Percentiles rank a stretch among this genome's conserved stretches.
phyloP scores from a whole-genome alignment of 2,329 filamentous ascomycete species.

The Paracamarosporium sp. region DNA sequence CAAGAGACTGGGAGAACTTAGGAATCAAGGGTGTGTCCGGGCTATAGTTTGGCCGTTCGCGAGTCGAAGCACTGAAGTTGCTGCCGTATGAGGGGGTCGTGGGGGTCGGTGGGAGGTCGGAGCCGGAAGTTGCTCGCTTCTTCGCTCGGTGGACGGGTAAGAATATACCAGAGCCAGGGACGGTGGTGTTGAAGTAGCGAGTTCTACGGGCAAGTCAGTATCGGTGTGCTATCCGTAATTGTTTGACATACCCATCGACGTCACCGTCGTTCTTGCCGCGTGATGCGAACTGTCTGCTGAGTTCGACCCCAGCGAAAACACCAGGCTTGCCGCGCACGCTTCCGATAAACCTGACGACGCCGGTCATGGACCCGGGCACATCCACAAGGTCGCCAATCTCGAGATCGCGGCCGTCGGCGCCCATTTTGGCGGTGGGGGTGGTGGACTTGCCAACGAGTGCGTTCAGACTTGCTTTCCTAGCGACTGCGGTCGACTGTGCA shows the following conservation, averaged over 20 bases:
- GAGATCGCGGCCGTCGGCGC: conserved; percentile 60
- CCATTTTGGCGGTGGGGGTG: conserved; percentile 51
- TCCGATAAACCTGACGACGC: conserved; percentile 88
- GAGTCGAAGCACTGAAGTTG: conserved; percentile 63
- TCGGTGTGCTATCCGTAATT: not conserved
- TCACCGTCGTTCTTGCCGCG: conserved; percentile 96
- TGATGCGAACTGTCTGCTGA: conserved; percentile 78
- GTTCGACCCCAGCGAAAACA: conserved; percentile 89
- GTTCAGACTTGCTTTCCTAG: conserved; percentile 75
- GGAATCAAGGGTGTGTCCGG: conserved; percentile 66
- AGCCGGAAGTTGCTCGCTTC: conserved; percentile 67
- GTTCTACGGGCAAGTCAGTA: conserved; percentile 46
- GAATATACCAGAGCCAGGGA: conserved; percentile 89
- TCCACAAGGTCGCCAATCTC: conserved; percentile 85
- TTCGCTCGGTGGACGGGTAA: conserved; percentile 82
- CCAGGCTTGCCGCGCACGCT: conserved; percentile 88
- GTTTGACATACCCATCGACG: conserved; percentile 78
- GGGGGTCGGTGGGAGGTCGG: conserved; percentile 70
- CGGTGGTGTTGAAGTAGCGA: conserved; percentile 80
- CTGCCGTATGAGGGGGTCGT: conserved; percentile 67
- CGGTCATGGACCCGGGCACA: conserved; percentile 91
- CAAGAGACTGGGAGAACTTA: conserved; percentile 89
- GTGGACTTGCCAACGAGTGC: conserved; percentile 65
- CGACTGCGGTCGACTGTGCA: conserved; percentile 55
- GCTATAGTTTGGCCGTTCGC: conserved; percentile 50